A percentile compares a stretch with the other conserved stretches of the same genome.
phyloP scores from a whole-genome alignment of 2,329 filamentous ascomycete species.

The Pseudogymnoascus sp. region DNA sequence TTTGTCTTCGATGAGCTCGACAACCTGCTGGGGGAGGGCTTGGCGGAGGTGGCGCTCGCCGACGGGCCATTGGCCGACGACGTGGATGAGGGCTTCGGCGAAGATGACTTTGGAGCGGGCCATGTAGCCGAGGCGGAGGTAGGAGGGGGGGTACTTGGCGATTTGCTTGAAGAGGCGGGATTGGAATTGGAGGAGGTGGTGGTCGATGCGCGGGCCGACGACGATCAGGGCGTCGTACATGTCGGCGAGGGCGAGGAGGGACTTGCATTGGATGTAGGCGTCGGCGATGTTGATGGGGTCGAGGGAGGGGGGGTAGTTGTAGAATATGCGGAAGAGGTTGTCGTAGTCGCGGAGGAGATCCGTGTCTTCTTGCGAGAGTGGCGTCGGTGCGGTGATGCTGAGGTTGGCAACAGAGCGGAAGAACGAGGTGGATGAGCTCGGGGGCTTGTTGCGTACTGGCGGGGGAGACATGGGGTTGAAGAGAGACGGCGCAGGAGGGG shows the following conservation, averaged over 20 bases:
- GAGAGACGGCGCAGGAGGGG: constrained; percentile 38
- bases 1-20: constrained; percentile 92
- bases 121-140: constrained; percentile 81
- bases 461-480: constrained; percentile 43
- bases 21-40: constrained; percentile 63
- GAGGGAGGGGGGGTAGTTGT: constrained; percentile 78
- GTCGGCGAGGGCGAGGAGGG: constrained; percentile 79
- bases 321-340: constrained; percentile 91
- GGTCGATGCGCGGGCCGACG: constrained; percentile 82
- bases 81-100: constrained; percentile 81
- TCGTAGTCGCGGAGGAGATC: constrained; percentile 87
- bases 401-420: constrained; percentile 85
- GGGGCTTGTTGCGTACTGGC: constrained; percentile 53
- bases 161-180: constrained; percentile 91
- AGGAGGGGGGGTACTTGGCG: constrained; percentile 88
- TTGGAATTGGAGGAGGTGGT: constrained; percentile 88
- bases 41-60: constrained; percentile 69
- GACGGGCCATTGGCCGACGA: constrained; percentile 87
- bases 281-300: constrained; percentile 84
- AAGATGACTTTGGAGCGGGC: constrained; percentile 77
- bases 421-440: constrained; percentile 58
- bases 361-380: constrained; percentile 52
- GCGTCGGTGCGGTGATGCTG: constrained; percentile 34
- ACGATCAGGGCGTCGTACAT: constrained; percentile 88
- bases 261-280: constrained; percentile 90